These are phyloP conservation scores for Clonostachys sp. DNA, from an alignment of 2,329 filamentous ascomycete genomes.

Conservation along the genomic window DNA sequence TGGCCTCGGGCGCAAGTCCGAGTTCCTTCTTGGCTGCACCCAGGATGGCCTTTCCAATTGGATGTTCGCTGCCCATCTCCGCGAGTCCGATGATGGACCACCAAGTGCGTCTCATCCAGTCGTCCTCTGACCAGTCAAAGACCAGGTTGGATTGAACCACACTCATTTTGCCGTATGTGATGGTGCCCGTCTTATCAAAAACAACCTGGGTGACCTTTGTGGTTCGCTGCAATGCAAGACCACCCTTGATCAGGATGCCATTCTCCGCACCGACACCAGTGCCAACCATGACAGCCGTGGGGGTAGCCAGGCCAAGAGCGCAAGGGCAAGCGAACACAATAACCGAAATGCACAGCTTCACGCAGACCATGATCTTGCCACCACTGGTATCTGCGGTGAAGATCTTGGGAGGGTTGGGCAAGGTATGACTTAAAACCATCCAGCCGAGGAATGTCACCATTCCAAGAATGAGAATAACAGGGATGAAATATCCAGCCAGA, in stretches of 20 bases:
- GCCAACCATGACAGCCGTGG: slow-evolving; percentile 97
- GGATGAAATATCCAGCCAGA: slow-evolving; percentile 91
- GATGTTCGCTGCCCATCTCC: slow-evolving; percentile 93
- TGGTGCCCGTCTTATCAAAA: slow-evolving; percentile 92
- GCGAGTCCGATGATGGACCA: slow-evolving; percentile 96
- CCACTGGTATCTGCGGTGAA: slow-evolving; percentile 78
- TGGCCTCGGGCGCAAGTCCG: slow-evolving; percentile 64
- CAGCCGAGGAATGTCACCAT: slow-evolving; percentile 81
- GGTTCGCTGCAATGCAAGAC: slow-evolving; percentile 83
- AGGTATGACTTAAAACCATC: slow-evolving; percentile 90
- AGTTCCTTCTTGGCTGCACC: slow-evolving; percentile 71
- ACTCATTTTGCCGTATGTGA: slow-evolving; percentile 94
- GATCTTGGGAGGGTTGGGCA: slow-evolving; percentile 80
- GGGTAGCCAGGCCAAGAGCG: slow-evolving; percentile 90
- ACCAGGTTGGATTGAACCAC: slow-evolving; percentile 70
- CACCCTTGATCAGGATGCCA: slow-evolving; percentile 96
- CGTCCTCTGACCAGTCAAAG: slow-evolving; percentile 63
- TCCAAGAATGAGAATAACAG: slow-evolving; percentile 80
- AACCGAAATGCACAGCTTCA: slow-evolving; percentile 96
- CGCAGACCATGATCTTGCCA: slow-evolving; percentile 91
- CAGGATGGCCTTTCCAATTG: slow-evolving; percentile 86
- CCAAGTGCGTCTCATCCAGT: slow-evolving; percentile 73
- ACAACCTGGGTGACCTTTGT: slow-evolving; percentile 89
- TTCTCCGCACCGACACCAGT: slow-evolving; percentile 95
- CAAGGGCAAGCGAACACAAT: slow-evolving; percentile 98